Evolutionary conservation across 495 filamentous ascomycete species (phyloP).

Genomic region (Lasiosphaeria hispida): DNA sequence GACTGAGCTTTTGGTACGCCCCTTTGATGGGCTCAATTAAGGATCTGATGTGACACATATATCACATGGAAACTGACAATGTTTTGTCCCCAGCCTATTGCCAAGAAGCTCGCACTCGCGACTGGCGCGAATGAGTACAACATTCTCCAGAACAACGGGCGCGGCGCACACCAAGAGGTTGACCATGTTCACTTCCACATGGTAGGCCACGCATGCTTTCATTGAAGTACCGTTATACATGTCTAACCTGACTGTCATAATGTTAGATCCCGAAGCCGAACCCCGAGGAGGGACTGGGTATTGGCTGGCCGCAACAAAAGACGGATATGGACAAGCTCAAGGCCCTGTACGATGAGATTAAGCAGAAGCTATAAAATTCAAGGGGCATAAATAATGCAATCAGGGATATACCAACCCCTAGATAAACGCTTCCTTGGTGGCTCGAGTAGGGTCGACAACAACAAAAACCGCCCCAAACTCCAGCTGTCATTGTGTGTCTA

Average conservation of each 20-base stretch:
- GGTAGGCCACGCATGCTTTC: constrained; percentile 46
- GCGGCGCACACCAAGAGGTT: constrained; percentile 89
- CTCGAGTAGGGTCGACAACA: too few relatives aligned
- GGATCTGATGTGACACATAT: too few relatives aligned
- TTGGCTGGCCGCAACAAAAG: constrained; percentile 75
- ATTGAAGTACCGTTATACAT: neutral
- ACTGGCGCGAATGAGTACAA: constrained; percentile 81
- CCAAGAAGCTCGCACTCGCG: constrained; percentile 80
- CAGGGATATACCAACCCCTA: too few relatives aligned
- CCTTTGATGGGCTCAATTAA: too few relatives aligned
- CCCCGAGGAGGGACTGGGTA: constrained; percentile 70
- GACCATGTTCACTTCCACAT: constrained; percentile 96
- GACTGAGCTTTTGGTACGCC: constrained; percentile 69
- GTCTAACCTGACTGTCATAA: constrained; percentile 11
- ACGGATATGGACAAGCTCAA: constrained; percentile 83
- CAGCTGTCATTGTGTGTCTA: too few relatives aligned
- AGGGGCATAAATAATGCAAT: too few relatives aligned
- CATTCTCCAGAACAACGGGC: constrained; percentile 94
- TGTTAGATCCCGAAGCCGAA: constrained; percentile 92
- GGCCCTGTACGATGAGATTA: constrained; percentile 75
- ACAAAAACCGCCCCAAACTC: too few relatives aligned
- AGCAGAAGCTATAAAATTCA: constrained; percentile 73
- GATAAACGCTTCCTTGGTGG: too few relatives aligned
- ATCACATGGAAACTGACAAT: too few relatives aligned
- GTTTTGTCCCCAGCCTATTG: constrained; percentile 59